Evolutionary conservation across 2,329 filamentous ascomycete species (phyloP).

Genomic region (Dryadomyces quercus-mongolicae): DNA sequence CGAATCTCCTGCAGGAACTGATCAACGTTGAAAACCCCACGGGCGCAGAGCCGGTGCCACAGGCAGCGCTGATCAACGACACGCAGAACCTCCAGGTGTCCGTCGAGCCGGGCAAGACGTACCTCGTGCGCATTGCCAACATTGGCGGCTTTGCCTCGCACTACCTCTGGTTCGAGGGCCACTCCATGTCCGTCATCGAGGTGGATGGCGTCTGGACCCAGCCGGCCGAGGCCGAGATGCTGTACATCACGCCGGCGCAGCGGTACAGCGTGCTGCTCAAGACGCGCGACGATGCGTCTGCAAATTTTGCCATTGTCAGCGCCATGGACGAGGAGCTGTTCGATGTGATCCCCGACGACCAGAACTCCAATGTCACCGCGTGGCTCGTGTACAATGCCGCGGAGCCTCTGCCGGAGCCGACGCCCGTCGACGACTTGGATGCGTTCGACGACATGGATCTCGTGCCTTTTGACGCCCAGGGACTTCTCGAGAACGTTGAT

Average conservation of each 20-base stretch:
- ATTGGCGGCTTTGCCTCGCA: slow-evolving; percentile 59
- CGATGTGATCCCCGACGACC: slow-evolving; percentile 49
- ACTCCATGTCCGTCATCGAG: slow-evolving; percentile 57
- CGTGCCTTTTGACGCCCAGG: slow-evolving; percentile 53
- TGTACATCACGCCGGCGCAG: slow-evolving; percentile 58
- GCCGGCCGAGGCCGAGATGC: slow-evolving; percentile 43
- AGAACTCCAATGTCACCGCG: slow-evolving; percentile 57
- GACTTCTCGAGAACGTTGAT: slow-evolving; percentile 48
- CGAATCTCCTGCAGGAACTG: slow-evolving; percentile 31
- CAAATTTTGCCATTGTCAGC: slow-evolving; percentile 56
- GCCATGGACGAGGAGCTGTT: slow-evolving; percentile 66
- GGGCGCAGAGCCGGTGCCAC: slow-evolving; percentile 52
- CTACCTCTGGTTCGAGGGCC: slow-evolving; percentile 54
- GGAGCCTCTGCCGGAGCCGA: slow-evolving; percentile 35
- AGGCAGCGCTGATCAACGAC: slow-evolving; percentile 61
- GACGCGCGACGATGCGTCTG: slow-evolving; percentile 47
- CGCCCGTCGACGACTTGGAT: slow-evolving; percentile 46
- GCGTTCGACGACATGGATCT: slow-evolving; percentile 61
- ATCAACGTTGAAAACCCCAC: slow-evolving; percentile 42
- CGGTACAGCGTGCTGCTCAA: slow-evolving; percentile 51
- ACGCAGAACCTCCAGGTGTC: slow-evolving; percentile 46
- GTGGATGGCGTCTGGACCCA: slow-evolving; percentile 61
- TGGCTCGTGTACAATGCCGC: slow-evolving; percentile 47
- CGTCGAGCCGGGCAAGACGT: slow-evolving; percentile 56
- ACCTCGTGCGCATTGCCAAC: slow-evolving; percentile 60